These are phyloP conservation scores for Penicillium sp. DNA, from an alignment of 2,329 filamentous ascomycete species.

Conservation along the genomic window DNA sequence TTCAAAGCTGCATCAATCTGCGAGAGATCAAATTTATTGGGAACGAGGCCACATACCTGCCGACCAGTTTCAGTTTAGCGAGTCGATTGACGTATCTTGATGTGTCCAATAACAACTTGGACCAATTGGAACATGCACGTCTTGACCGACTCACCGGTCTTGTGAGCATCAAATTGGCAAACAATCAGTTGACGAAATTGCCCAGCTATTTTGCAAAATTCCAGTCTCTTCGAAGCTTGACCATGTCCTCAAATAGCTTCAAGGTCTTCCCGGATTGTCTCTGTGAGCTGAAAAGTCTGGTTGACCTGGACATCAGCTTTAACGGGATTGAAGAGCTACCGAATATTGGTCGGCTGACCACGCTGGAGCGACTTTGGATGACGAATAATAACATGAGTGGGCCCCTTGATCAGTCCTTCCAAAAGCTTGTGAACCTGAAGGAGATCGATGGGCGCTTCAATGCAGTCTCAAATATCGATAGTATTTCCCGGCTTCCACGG, in stretches of 20 bases:
- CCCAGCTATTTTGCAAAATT: slow-evolving; percentile 83
- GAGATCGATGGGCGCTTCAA: slow-evolving; percentile 97
- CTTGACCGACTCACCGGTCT: slow-evolving; percentile 73
- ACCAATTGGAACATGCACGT: slow-evolving; percentile 82
- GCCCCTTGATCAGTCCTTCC: slow-evolving; percentile 71
- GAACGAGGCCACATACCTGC: slow-evolving; percentile 86
- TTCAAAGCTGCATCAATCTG: slow-evolving; percentile 86
- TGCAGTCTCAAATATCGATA: slow-evolving; percentile 80
- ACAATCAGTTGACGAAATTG: slow-evolving; percentile 80
- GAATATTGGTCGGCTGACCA: slow-evolving; percentile 74
- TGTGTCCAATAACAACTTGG: slow-evolving; percentile 89
- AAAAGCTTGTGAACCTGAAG: slow-evolving; percentile 71
- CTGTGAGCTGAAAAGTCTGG: slow-evolving; percentile 75
- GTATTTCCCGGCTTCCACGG: slow-evolving; percentile 78
- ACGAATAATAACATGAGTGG: slow-evolving; percentile 89
- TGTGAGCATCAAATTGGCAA: slow-evolving; percentile 87
- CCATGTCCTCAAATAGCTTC: slow-evolving; percentile 91
- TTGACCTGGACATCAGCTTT: slow-evolving; percentile 96
- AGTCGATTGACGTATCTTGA: slow-evolving; percentile 83
- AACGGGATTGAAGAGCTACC: slow-evolving; percentile 82
- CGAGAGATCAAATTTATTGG: slow-evolving; percentile 95
- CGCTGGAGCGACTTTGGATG: slow-evolving; percentile 85
- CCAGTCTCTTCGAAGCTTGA: slow-evolving; percentile 75
- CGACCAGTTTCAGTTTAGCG: slow-evolving; percentile 79
- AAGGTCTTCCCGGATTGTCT: slow-evolving; percentile 82